Conservation (phyloP, 495 filamentous ascomycete species). For the Hypomontagnella monticulosa region DNA sequence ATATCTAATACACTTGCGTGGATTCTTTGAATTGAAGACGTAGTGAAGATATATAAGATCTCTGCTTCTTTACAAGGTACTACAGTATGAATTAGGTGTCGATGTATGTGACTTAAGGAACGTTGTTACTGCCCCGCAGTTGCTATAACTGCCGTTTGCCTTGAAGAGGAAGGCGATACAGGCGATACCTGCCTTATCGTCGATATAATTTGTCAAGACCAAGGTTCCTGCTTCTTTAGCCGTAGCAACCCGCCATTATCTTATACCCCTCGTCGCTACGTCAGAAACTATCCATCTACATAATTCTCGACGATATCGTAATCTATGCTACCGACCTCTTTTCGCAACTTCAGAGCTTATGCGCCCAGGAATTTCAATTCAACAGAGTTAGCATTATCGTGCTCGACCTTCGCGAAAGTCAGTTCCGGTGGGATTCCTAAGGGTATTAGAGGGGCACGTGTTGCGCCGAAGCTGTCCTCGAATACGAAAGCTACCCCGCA, state of each 20-base stretch:
- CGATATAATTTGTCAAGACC: conserved; percentile 18
- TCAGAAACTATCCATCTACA: neutral
- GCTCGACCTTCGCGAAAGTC: neutral
- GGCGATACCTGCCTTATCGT: conserved; percentile 9
- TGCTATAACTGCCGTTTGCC: conserved; percentile 10
- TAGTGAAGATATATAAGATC: too few species aligned
- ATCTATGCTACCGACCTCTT: conserved; percentile 8
- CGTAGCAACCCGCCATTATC: conserved; percentile 14
- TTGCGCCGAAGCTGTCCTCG: conserved; percentile 17
- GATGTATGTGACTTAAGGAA: too few species aligned
- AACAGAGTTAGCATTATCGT: neutral
- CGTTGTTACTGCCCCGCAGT: conserved; percentile 6
- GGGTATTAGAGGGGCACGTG: conserved; percentile 11
- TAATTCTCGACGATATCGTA: neutral
- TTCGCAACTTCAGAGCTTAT: neutral
- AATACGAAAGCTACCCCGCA: conserved; percentile 35
- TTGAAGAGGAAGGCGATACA: conserved; percentile 26
- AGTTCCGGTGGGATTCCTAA: conserved; percentile 1
- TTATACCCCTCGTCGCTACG: too few species aligned
- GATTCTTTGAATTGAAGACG: too few species aligned
- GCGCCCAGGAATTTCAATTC: neutral
- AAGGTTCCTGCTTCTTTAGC: conserved; percentile 12
- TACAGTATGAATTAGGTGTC: too few species aligned
- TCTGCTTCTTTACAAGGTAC: too few species aligned
- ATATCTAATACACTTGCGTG: too few species aligned